These are phyloP conservation scores for Hirsutella minnesotensis DNA, from an alignment of 2,329 filamentous ascomycete genomes.

Conservation along the genomic window DNA sequence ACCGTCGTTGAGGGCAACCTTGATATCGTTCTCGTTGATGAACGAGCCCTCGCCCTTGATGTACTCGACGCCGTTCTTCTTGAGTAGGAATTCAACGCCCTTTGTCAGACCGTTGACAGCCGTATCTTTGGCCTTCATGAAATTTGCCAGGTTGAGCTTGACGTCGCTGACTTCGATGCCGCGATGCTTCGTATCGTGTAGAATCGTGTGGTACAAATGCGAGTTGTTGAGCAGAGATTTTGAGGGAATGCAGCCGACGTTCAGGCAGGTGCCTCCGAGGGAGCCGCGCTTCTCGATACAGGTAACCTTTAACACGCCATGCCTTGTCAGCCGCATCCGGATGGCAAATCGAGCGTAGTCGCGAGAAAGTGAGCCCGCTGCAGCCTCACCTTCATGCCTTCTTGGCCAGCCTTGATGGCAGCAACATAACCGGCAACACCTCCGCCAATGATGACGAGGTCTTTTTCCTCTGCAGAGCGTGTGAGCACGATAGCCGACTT, in stretches of 20 bases:
- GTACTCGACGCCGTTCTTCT: conserved; percentile 99
- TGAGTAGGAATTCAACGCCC: conserved; percentile 94
- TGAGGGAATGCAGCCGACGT: conserved; percentile 98
- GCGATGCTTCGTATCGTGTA: conserved; percentile 93
- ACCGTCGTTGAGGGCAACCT: conserved; percentile 80
- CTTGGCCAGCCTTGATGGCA: conserved; percentile 96
- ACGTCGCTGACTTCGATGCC: conserved; percentile 97
- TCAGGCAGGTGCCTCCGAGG: conserved; percentile 93
- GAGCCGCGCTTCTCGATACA: conserved; percentile 97
- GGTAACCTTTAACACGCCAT: conserved; percentile 50
- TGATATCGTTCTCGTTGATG: conserved; percentile 79
- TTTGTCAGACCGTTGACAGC: conserved; percentile 85
- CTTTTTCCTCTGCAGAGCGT: conserved; percentile 67
- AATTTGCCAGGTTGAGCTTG: conserved; percentile 84
- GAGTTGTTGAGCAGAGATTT: conserved; percentile 99
- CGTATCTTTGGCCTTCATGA: conserved; percentile 98
- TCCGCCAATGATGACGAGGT: conserved; percentile 94
- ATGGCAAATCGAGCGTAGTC: not conserved
- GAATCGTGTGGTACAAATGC: conserved; percentile 91
- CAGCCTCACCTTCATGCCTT: conserved; percentile 72
- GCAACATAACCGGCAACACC: conserved; percentile 98
- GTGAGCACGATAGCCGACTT: conserved; percentile 24
- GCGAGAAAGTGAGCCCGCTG: not conserved
- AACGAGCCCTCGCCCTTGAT: conserved; percentile 88
- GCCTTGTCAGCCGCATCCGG: conserved; percentile 2